A percentile compares a stretch with the other conserved stretches of the same genome.
These are phyloP conservation scores for Boletus insuetus DNA, from an alignment of 768 basidiomycete species.

Conservation along the genomic window DNA sequence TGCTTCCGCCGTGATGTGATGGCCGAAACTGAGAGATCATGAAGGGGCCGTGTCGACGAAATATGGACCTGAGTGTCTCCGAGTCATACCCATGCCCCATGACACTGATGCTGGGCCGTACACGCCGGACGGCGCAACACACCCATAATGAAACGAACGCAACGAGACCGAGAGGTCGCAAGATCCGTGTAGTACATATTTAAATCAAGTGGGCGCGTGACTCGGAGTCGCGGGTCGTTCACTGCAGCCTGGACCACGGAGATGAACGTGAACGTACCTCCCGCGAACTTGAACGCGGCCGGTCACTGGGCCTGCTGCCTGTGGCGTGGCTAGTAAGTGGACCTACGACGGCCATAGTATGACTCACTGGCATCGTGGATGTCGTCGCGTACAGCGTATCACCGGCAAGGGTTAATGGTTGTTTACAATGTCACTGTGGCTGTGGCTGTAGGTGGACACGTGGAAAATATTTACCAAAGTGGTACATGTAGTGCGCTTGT, in stretches of 20 bases:
- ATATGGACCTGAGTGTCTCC: not conserved
- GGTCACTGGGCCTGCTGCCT: too few relatives aligned
- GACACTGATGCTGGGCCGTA: not conserved
- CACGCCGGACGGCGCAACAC: not conserved
- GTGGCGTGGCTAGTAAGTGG: not conserved
- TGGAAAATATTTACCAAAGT: too few relatives aligned
- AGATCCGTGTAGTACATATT: not conserved
- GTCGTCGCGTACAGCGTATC: too few relatives aligned
- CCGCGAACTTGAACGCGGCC: not conserved
- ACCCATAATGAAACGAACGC: not conserved
- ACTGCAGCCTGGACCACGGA: conserved; percentile 10
- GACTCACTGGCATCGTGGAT: too few relatives aligned
- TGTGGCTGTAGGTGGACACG: too few relatives aligned
- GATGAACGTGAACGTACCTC: conserved; percentile 10
- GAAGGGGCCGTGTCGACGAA: not conserved
- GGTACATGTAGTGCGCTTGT: too few relatives aligned
- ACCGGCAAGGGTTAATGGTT: too few relatives aligned
- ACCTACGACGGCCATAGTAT: too few relatives aligned
- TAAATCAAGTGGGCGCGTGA: not conserved
- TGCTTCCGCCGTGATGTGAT: conserved; percentile 1
- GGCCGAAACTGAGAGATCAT: not conserved
- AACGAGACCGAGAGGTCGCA: not conserved
- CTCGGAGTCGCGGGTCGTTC: not conserved
- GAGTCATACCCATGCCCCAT: not conserved
- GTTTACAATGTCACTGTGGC: too few relatives aligned